A percentile compares a stretch with the other conserved stretches of the same genome.
Evolutionary conservation across 2,329 filamentous ascomycete genomes (phyloP).

Genomic region (Fusarium buharicum): DNA sequence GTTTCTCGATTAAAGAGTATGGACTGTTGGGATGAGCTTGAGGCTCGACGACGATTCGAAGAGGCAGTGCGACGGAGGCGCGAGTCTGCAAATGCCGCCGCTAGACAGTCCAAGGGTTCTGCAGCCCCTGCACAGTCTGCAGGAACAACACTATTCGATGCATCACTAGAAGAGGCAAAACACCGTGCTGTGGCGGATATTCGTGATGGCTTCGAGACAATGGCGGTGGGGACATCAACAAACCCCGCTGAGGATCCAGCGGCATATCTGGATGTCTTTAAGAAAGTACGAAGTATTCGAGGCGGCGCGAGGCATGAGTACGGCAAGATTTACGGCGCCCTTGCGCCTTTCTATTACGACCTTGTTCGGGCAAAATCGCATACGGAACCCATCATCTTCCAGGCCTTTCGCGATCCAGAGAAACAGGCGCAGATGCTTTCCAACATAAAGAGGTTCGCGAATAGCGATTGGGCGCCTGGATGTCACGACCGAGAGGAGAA

Average conservation of each 20-base stretch:
- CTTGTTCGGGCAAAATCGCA: conserved; percentile 76
- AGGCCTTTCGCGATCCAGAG: conserved; percentile 86
- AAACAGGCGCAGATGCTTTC: conserved; percentile 89
- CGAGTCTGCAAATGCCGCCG: conserved; percentile 58
- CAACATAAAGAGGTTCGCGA: conserved; percentile 80
- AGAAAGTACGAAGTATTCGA: conserved; percentile 78
- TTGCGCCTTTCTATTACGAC: conserved; percentile 90
- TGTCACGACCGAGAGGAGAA: conserved; percentile 77
- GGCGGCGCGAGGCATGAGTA: conserved; percentile 91
- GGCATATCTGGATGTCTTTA: conserved; percentile 74
- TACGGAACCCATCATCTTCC: conserved; percentile 85
- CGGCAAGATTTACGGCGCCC: conserved; percentile 86
- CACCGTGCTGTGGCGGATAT: conserved; percentile 51
- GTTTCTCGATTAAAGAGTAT: conserved; percentile 85
- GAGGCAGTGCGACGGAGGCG: conserved; percentile 71
- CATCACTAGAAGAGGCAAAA: conserved; percentile 72
- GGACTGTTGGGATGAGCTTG: conserved; percentile 90
- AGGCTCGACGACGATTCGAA: conserved; percentile 84
- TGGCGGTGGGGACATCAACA: conserved; percentile 64
- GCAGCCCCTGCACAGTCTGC: conserved; percentile 33
- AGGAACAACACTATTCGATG: conserved; percentile 76
- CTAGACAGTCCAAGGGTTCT: conserved; percentile 31
- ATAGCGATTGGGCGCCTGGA: conserved; percentile 82
- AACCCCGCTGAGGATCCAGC: conserved; percentile 67
- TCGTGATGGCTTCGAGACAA: conserved; percentile 81